phyloP scores from a whole-genome alignment of 2,329 filamentous ascomycete species.

The Myriosclerotinia curreyana region DNA sequence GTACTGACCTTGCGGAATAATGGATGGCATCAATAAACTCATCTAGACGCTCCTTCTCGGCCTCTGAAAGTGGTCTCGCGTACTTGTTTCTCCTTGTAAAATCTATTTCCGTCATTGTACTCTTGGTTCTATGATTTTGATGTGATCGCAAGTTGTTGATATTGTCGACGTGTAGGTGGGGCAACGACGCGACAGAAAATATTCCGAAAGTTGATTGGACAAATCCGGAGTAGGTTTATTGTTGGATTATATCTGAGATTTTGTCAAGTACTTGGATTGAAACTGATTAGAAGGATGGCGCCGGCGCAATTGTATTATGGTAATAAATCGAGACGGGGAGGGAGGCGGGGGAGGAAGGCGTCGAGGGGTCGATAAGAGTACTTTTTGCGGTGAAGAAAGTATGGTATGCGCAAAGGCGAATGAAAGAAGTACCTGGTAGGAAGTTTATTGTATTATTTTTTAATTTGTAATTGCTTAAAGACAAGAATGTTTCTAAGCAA shows the following conservation, averaged over 20 bases:
- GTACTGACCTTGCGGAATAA: slow-evolving; percentile 80
- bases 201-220: background rate
- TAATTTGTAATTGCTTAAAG: background rate
- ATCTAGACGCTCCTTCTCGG: slow-evolving; percentile 78
- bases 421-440: slow-evolving; percentile 2
- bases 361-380: background rate
- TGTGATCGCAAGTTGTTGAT: slow-evolving; percentile 2
- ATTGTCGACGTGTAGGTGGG: slow-evolving; percentile 15
- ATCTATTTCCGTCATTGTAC: slow-evolving; percentile 49
- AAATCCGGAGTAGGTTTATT: background rate
- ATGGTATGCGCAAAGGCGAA: background rate
- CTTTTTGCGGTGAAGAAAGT: slow-evolving; percentile 18
- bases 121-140: background rate
- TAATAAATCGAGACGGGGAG: background rate
- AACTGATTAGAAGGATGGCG: background rate
- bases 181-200: slow-evolving; percentile 8
- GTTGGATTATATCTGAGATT: background rate
- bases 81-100: slow-evolving; percentile 80
- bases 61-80: slow-evolving; percentile 74
- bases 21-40: slow-evolving; percentile 93
- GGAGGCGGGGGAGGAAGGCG: slow-evolving; percentile 5
- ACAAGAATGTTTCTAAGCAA: slow-evolving; percentile 11
- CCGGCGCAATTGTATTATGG: slow-evolving; percentile 12
- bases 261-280: background rate
- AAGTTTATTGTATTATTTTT: background rate